phyloP scores from a whole-genome alignment of 169 alveolate genomes.

The Plasmodium inui region DNA sequence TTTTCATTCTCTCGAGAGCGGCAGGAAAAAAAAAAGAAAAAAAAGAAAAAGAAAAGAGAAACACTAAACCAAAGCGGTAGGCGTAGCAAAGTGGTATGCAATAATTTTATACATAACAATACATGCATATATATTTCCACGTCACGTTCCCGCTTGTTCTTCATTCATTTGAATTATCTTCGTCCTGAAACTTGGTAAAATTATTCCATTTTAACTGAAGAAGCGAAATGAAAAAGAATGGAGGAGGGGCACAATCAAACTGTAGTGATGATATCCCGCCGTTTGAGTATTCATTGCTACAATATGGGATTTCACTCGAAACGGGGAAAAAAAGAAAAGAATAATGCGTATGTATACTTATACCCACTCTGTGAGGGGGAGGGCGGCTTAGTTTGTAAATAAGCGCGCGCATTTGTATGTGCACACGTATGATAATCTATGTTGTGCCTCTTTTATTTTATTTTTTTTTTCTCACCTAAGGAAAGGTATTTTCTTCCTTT shows the following conservation, averaged over 20 bases:
- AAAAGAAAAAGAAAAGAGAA: neutral
- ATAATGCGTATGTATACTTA: neutral
- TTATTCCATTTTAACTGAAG: neutral
- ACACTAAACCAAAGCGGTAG: neutral
- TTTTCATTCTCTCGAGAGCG: neutral
- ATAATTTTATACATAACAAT: neutral
- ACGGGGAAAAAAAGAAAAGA: neutral
- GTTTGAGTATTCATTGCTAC: neutral
- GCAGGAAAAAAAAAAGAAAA: neutral
- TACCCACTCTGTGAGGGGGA: neutral
- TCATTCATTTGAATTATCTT: neutral
- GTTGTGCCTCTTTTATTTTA: neutral
- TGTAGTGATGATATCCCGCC: neutral
- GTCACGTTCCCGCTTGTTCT: neutral
- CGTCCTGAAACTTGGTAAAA: neutral
- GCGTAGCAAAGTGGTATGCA: neutral
- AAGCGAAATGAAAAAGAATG: neutral
- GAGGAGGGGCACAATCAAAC: neutral
- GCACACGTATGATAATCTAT: neutral
- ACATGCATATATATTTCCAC: neutral
- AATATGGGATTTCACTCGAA: neutral
- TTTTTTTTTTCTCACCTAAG: neutral
- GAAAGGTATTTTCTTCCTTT: neutral
- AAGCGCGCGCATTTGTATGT: neutral
- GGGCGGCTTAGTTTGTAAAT: neutral